Base-by-base conservation (phyloP, 495 filamentous ascomycete genomes). In the Copromyces sp. region DNA sequence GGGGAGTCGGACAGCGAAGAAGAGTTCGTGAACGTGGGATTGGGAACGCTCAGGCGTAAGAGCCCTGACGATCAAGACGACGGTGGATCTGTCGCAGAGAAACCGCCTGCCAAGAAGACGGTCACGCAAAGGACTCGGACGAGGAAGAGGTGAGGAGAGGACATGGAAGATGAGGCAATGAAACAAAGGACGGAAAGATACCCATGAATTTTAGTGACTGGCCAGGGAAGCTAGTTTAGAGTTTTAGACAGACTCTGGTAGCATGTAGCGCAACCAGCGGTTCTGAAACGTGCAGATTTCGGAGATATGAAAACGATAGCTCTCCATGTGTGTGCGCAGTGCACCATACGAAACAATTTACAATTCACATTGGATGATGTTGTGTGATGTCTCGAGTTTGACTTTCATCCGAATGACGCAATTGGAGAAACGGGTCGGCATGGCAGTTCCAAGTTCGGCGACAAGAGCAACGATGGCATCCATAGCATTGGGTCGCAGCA, bases 1-100 rank as follows among this genome's bases (percentile, higher is more conserved):
- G 89, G 88, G 42, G 91, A 92, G 72, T 89, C 86, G 59, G 88
- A 89, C 71, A 89, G 88, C 77, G 95, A 95, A 75, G 95, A 98
- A 73, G 96, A 98, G 75, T 92, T 95, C 74, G 87, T 97, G 16
- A 88, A 91, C 35, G 90, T 97, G 70, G 92, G 92, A 0, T 89
- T 93, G 0, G 94, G 94, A 0, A 95, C 93, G 41, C 91, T 94
- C 85, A 84, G 94, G 47, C 83, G 92, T 24, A 91, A 93, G 74
- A 94, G 90, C 35, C 76, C 83, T 6, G 83, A 83, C 4, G 84
- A 86, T 14, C 81, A 84, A 37, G 84, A 82, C n/a, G 82, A 84
- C 9, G 77, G 73, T 7, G 83, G 82, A 38, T 77, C 72, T 39
- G 76, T 71, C 2, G 80, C 81, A 42, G 82, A 83, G 14, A 81